Evolutionary conservation across 768 basidiomycete species (phyloP).

Genomic region (Pleurotus tuoliensis): DNA sequence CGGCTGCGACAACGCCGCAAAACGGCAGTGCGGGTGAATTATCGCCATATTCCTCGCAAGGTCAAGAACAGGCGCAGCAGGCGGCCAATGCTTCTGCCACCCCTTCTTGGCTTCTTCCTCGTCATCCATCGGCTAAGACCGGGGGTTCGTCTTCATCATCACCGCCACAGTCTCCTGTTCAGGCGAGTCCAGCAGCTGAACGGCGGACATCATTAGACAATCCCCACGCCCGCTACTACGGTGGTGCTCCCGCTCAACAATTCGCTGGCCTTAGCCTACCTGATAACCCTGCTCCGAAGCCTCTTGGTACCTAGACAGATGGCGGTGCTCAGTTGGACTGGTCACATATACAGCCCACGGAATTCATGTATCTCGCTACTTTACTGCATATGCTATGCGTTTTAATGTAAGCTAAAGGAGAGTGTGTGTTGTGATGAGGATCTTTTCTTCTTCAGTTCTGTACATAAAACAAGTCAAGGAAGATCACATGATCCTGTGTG

Average conservation of each 20-base stretch:
- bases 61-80: background rate
- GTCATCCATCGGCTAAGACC: background rate
- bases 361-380: no score
- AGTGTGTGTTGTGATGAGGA: no score
- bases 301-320: background rate
- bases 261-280: background rate
- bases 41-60: background rate
- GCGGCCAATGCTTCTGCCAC: background rate
- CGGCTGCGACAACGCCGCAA: background rate
- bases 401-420: no score
- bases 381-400: no score
- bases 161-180: slow-evolving; percentile 1
- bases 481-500: no score
- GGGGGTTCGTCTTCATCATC: background rate
- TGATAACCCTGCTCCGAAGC: background rate
- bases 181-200: background rate
- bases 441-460: no score
- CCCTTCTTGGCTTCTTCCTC: slow-evolving; percentile 6
- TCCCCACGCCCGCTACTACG: background rate
- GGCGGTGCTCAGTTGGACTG: no score
- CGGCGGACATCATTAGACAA: background rate
- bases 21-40: background rate
- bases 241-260: slow-evolving; percentile 1
- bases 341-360: no score
- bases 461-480: no score